Conservation (phyloP, 1,284 basidiomycete genomes). For the Sporisorium reilianum region DNA sequence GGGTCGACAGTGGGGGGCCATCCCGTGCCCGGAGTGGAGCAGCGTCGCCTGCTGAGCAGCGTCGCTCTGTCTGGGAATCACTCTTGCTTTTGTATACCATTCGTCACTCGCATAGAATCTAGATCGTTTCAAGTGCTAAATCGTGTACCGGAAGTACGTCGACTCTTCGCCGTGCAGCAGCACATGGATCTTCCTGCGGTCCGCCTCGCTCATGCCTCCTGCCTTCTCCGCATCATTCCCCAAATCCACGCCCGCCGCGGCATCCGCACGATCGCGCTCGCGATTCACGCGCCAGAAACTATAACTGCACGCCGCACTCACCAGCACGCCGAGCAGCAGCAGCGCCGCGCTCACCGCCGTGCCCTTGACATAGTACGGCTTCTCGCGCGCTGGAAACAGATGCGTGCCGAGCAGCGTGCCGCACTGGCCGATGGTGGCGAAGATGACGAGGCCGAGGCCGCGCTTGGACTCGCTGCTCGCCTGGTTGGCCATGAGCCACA, state of each 20-base stretch:
- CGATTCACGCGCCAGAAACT: constrained; percentile 46
- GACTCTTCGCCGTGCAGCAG: constrained; percentile 44
- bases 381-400: constrained; percentile 52
- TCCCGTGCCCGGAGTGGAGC: constrained; percentile 52
- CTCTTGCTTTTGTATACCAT: constrained; percentile 23
- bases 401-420: constrained; percentile 59
- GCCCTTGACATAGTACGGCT: constrained; percentile 57
- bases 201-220: constrained; percentile 18
- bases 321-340: constrained; percentile 42
- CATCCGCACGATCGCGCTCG: constrained; percentile 17
- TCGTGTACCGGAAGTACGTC: constrained; percentile 54
- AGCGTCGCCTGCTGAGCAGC: constrained; percentile 41
- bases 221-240: constrained; percentile 12
- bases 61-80: too few relatives aligned
- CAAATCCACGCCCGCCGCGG: background rate
- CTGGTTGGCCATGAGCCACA: constrained; percentile 57
- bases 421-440: constrained; percentile 62
- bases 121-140: constrained; percentile 10
- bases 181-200: constrained; percentile 34
- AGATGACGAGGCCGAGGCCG: constrained; percentile 54
- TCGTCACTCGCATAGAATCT: constrained; percentile 9
- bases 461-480: constrained; percentile 55
- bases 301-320: constrained; percentile 21
- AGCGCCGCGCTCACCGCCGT: constrained; percentile 49
- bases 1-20: constrained; percentile 48